Percentiles rank a stretch among this genome's conserved stretches.
Conservation (phyloP, 306 rosid species). For the Chamaecrista fasciculata region DNA sequence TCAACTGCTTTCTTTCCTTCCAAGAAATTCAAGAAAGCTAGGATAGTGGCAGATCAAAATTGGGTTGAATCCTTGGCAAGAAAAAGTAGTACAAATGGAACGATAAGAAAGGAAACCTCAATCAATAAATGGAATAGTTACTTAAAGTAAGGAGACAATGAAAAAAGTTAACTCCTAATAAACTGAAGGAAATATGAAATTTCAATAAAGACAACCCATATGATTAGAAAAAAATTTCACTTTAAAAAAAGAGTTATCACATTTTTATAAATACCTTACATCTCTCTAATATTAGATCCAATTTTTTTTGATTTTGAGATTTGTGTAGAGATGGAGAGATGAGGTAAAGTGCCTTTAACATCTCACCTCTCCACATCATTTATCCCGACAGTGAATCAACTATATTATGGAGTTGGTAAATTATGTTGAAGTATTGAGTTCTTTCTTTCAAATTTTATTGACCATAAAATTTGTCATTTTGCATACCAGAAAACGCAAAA, state of each 20-base stretch:
- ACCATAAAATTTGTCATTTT: no score
- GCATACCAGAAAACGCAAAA: no score
- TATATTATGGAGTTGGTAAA: no score
- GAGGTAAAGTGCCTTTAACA: no score
- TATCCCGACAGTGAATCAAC: no score
- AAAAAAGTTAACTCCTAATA: background rate
- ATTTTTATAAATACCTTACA: no score
- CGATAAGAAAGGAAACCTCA: background rate
- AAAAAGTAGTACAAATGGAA: background rate
- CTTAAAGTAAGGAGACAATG: background rate
- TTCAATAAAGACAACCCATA: background rate
- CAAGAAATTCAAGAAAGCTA: background rate
- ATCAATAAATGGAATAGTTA: background rate
- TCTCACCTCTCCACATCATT: no score
- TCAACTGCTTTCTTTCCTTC: background rate
- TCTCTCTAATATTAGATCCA: no score
- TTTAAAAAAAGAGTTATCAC: background rate
- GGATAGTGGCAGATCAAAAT: background rate
- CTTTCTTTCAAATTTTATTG: no score
- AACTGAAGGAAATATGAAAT: background rate
- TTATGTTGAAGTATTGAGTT: no score
- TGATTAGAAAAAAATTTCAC: background rate
- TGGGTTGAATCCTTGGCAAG: background rate
- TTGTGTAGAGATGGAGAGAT: no score
- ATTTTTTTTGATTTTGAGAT: no score